These are phyloP conservation scores for Lentinula lateritia DNA, from an alignment of 768 basidiomycete species.

Conservation along the genomic window DNA sequence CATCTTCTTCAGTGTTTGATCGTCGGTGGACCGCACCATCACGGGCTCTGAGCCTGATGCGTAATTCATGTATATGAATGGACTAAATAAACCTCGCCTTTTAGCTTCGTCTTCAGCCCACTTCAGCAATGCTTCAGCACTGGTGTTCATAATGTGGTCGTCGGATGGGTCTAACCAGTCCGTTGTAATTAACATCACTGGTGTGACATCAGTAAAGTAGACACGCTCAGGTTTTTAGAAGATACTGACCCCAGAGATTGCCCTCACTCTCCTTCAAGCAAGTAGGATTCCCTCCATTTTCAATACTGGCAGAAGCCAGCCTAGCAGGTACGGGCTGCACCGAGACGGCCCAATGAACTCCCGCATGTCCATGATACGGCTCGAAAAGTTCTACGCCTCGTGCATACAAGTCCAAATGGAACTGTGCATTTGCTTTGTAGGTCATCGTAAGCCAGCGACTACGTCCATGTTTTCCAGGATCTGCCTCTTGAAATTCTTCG, in stretches of 20 bases:
- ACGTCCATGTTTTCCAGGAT: constrained; percentile 9
- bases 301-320: constrained; percentile 3
- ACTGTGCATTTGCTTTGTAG: constrained; percentile 10
- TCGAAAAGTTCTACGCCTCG: constrained; percentile 12
- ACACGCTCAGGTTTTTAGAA: not conserved
- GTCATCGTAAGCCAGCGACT: constrained; percentile 12
- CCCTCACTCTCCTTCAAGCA: constrained; percentile 12
- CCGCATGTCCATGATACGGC: constrained; percentile 9
- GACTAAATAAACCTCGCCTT: constrained; percentile 2
- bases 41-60: constrained; percentile 3
- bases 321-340: constrained; percentile 11
- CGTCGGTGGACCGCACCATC: not conserved
- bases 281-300: constrained; percentile 13
- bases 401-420: constrained; percentile 11
- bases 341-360: constrained; percentile 8
- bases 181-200: constrained; percentile 11
- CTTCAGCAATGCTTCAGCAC: constrained; percentile 1
- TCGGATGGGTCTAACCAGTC: constrained; percentile 12
- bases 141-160: constrained; percentile 11
- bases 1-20: not conserved
- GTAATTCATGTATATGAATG: constrained; percentile 10
- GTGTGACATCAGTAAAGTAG: not conserved
- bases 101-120: constrained; percentile 10
- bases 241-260: constrained; percentile 8
- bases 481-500: constrained; percentile 11